Percentiles rank a stretch among this genome's conserved stretches.
Conservation (phyloP, 495 filamentous ascomycete genomes). For the Hyaloscypha hepaticicola region DNA sequence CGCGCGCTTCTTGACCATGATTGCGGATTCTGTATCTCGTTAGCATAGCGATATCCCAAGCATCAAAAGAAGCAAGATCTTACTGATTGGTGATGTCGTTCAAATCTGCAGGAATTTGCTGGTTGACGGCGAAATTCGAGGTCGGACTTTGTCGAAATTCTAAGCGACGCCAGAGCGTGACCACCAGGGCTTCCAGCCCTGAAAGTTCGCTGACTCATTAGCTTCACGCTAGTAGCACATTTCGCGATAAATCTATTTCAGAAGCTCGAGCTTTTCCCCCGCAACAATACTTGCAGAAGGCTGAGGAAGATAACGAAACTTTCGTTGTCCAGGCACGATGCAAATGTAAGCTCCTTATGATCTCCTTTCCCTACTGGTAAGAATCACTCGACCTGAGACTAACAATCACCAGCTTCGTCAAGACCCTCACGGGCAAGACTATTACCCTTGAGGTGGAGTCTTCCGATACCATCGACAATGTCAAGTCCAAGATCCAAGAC, state of each 20-base stretch:
- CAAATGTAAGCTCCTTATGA: constrained; percentile 3
- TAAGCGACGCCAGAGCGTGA: not conserved
- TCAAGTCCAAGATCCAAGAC: constrained; percentile 92
- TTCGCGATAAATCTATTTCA: not conserved
- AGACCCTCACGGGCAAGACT: constrained; percentile 99
- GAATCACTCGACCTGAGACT: not conserved
- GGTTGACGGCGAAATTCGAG: not conserved
- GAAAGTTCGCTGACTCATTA: not conserved
- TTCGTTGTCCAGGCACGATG: constrained; percentile 41
- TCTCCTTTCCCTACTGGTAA: not conserved
- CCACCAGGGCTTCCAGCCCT: not conserved
- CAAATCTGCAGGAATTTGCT: constrained; percentile 7
- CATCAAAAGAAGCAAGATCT: too few species aligned
- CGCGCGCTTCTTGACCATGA: constrained; percentile 99
- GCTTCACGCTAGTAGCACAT: not conserved
- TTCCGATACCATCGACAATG: constrained; percentile 99
- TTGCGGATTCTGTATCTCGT: constrained; percentile 68
- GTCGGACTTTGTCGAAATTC: not conserved
- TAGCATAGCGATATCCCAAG: too few species aligned
- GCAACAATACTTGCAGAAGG: constrained; percentile 16
- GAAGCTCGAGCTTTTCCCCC: constrained; percentile 3
- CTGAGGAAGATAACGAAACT: constrained; percentile 51
- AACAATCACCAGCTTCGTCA: constrained; percentile 74
- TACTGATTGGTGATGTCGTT: constrained; percentile 13
- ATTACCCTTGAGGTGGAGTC: constrained; percentile 99